Evolutionary conservation across 1,139 yeast genomes (phyloP), one percentile per base, ranked within the genome.

Genomic region (Pichia kudriavzevii): DNA sequence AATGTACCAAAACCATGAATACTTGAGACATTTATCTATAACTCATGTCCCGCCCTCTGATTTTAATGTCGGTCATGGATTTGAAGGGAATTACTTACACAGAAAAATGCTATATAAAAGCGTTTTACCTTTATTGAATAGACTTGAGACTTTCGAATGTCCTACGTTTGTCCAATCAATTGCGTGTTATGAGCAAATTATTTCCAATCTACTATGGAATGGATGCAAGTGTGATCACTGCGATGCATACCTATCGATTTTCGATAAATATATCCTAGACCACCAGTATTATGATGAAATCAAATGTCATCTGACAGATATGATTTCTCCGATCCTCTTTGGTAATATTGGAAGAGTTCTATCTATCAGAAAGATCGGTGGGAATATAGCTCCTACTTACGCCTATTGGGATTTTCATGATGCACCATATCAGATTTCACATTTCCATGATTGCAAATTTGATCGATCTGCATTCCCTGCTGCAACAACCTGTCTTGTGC

Each of bases 151-250:
- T 1, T 50, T 80, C 7, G 57, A 68, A 3, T 63, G 76, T 1
- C 85, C 87, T 2, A 72, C 75, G 7, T 61, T 78, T 32, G 53
- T 81, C 39, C 73, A 74, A 38, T 59, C 76, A 0, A 59, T 79
- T 22, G 64, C 84, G 1, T 71, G 83, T 41, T 81, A 79, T 53
- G 91, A 80, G 45, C 78, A 76, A 39, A 57, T 79, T 7, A 74
- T 77, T 57, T 78, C 82, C 37, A 79, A 77, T 42, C 45, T 80
- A 35, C 54, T 81, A 27, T 81, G 88, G 87, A 80, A 79, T 52
- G 88, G 88, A 0, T 80, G 91, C 53, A 67, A 67, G 36, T 80
- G 93, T 51, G 42, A 45, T 0, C 71, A 67, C 43, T 80, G 93
- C 49, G 49, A 49, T 3, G 54, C 58, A 24, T 67, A 67, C 35